Conservation (phyloP, 345 rosid species). For the Erucastrum elatum region DNA sequence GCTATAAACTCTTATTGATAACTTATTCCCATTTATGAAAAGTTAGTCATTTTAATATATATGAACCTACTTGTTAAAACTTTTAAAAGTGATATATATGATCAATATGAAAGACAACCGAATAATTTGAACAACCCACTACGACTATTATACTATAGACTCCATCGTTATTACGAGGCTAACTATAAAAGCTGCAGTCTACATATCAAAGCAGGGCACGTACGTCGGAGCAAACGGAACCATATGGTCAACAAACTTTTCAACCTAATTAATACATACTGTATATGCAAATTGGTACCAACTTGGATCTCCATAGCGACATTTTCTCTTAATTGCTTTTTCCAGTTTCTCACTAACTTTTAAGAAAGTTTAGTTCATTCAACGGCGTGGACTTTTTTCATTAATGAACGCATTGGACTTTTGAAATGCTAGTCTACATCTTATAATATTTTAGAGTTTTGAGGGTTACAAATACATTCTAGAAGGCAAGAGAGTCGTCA, state of each 20-base stretch:
- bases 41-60: neutral
- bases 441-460: neutral
- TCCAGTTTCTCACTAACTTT: slow-evolving; percentile 21
- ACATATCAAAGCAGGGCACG: slow-evolving; percentile 25
- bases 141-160: slow-evolving; percentile 3
- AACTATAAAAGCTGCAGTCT: neutral
- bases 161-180: neutral
- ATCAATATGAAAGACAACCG: slow-evolving; percentile 9
- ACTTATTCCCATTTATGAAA: neutral
- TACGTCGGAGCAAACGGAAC: neutral
- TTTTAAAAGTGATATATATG: neutral
- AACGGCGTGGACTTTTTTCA: slow-evolving; percentile 27
- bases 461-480: slow-evolving; percentile 8
- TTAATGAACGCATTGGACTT: slow-evolving; percentile 24
- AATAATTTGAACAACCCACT: slow-evolving; percentile 30
- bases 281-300: neutral
- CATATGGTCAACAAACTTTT: slow-evolving; percentile 15
- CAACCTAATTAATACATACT: neutral
- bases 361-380: slow-evolving; percentile 10
- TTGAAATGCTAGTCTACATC: slow-evolving; percentile 19
- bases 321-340: slow-evolving; percentile 20
- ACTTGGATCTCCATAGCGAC: slow-evolving; percentile 5
- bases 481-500: slow-evolving; percentile 5
- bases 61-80: neutral
- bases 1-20: neutral